phyloP scores from a whole-genome alignment of 2,329 filamentous ascomycete genomes.

The Aspergillus jensenii region DNA sequence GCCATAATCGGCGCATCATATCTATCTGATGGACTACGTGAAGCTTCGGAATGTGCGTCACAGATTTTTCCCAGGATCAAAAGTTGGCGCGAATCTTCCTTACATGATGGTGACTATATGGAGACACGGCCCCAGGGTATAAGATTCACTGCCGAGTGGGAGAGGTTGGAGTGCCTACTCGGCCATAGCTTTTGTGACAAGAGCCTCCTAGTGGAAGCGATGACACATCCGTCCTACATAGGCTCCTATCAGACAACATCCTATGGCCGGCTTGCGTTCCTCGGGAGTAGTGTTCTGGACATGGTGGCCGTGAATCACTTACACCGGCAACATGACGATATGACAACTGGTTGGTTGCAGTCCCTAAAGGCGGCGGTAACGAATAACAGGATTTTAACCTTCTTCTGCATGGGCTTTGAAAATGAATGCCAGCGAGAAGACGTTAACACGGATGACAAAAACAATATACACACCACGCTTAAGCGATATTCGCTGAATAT shows the following conservation, averaged over 20 bases:
- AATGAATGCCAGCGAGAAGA: no score
- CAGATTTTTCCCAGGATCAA: background rate
- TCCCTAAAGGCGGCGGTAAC: background rate
- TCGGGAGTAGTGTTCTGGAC: conserved; percentile 3
- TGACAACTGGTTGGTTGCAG: background rate
- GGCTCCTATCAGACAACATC: background rate
- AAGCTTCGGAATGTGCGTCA: background rate
- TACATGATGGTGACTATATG: conserved; percentile 1
- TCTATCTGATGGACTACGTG: background rate
- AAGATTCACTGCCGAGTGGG: background rate
- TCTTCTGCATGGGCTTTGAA: background rate
- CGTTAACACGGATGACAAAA: no score
- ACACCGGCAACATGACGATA: background rate
- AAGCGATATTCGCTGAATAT: no score
- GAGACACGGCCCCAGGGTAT: background rate
- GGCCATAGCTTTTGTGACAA: conserved; percentile 8
- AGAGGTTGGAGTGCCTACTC: background rate
- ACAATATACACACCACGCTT: no score
- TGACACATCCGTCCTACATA: conserved; percentile 10
- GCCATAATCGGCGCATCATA: conserved; percentile 1
- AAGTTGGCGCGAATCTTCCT: background rate
- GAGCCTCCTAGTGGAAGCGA: conserved; percentile 7
- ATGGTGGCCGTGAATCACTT: background rate
- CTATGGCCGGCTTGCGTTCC: conserved; percentile 1
- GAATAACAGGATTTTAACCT: conserved; percentile 3